Percentiles rank a stretch among this genome's conserved stretches.
Conservation (phyloP, 192 early-diverging fungal species). For the Coemansia sp. region DNA sequence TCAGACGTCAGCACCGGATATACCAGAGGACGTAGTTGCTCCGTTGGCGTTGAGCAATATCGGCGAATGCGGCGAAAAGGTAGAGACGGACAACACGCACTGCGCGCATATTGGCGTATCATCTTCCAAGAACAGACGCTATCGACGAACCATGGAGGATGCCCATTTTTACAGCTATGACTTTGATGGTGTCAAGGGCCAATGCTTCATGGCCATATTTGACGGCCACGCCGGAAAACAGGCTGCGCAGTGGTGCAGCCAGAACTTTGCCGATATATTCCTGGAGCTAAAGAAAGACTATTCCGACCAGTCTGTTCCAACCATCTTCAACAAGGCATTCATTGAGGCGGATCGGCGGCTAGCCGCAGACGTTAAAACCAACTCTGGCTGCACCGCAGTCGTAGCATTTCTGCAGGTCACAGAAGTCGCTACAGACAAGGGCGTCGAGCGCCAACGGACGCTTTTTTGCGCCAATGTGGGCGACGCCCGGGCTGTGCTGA, state of each 20-base stretch:
- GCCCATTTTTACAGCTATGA: constrained; percentile 83
- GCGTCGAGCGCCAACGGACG: constrained; percentile 21
- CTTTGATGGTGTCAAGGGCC: constrained; percentile 75
- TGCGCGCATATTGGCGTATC: constrained; percentile 45
- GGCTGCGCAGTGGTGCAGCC: constrained; percentile 95
- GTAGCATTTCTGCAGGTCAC: constrained; percentile 67
- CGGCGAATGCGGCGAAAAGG: neutral
- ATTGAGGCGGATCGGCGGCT: constrained; percentile 78
- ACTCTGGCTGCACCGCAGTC: constrained; percentile 90
- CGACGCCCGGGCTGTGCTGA: constrained; percentile 93
- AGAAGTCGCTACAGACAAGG: constrained; percentile 12
- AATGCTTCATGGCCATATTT: constrained; percentile 92
- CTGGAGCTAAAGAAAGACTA: constrained; percentile 59
- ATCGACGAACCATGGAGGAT: constrained; percentile 97
- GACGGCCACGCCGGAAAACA: constrained; percentile 96
- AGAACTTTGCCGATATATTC: constrained; percentile 77
- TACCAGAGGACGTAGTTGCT: constrained; percentile 9
- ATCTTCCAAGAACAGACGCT: constrained; percentile 72
- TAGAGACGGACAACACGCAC: constrained; percentile 7
- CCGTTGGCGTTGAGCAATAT: constrained; percentile 7
- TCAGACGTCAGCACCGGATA: neutral
- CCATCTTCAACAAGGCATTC: constrained; percentile 82
- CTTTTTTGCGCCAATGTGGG: constrained; percentile 96
- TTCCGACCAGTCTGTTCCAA: constrained; percentile 63
- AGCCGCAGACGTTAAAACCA: constrained; percentile 70